phyloP scores from a whole-genome alignment of 2,329 filamentous ascomycete species.

The Thelonectria rubi region DNA sequence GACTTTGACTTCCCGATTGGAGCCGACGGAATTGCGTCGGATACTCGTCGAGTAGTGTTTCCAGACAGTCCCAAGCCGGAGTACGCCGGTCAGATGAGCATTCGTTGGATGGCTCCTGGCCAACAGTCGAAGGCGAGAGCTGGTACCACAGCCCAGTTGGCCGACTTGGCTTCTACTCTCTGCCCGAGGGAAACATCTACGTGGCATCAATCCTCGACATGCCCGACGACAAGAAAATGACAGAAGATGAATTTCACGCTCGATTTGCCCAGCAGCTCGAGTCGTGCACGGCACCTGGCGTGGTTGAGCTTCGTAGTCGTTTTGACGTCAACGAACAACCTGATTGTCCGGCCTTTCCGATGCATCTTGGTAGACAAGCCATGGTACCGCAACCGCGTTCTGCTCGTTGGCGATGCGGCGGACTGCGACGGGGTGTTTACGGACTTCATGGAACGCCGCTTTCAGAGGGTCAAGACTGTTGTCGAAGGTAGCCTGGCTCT shows the following conservation, averaged over 20 bases:
- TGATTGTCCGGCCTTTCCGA: background rate
- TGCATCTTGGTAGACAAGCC: background rate
- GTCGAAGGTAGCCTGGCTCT: too few species aligned
- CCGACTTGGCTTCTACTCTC: background rate
- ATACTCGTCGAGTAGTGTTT: background rate
- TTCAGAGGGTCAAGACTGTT: too few species aligned
- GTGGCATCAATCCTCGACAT: background rate
- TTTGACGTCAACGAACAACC: background rate
- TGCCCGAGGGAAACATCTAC: background rate
- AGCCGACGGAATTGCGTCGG: background rate
- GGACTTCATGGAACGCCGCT: too few species aligned
- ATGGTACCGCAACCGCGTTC: background rate
- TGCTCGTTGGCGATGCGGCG: background rate
- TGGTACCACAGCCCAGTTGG: background rate
- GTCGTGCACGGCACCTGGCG: background rate
- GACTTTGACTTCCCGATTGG: background rate
- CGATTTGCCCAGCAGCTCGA: background rate
- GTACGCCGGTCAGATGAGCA: background rate
- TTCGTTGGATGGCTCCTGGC: background rate
- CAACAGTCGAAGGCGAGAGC: background rate
- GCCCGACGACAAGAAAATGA: background rate
- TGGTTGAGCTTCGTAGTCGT: background rate
- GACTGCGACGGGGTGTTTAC: too few species aligned
- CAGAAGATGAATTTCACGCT: background rate
- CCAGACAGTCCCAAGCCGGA: background rate